Percentiles rank a stretch among this genome's conserved stretches.
Evolutionary conservation across 306 rosid species (phyloP).

Genomic region (Fragaria iinumae): DNA sequence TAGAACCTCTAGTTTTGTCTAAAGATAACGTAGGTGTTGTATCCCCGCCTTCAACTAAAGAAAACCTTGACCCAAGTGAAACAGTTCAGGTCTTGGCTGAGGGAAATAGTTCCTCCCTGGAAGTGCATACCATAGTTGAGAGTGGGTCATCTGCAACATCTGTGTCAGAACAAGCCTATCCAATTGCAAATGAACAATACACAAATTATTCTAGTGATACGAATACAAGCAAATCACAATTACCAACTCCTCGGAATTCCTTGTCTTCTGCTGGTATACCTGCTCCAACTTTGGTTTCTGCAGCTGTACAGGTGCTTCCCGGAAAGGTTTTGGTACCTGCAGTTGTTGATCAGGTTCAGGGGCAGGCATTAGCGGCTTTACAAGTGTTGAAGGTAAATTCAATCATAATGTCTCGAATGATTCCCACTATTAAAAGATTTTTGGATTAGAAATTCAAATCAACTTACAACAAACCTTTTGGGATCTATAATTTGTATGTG

Average conservation of each 20-base stretch:
- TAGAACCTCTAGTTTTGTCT: constrained; percentile 38
- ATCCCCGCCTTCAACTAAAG: constrained; percentile 38
- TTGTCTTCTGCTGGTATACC: constrained; percentile 92
- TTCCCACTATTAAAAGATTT: not conserved
- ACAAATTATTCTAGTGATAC: constrained; percentile 32
- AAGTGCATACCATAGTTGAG: constrained; percentile 36
- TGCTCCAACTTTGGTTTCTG: constrained; percentile 86
- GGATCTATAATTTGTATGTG: not conserved
- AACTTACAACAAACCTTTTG: not conserved
- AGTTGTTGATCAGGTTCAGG: constrained; percentile 90
- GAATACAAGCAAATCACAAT: constrained; percentile 45
- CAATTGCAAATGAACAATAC: constrained; percentile 39
- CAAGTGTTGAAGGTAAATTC: constrained; percentile 78
- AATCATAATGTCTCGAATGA: not conserved
- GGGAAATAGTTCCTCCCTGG: constrained; percentile 43
- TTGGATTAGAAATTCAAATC: constrained; percentile 13
- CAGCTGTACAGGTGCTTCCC: constrained; percentile 67
- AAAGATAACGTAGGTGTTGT: constrained; percentile 36
- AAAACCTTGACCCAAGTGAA: constrained; percentile 38
- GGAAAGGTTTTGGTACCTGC: constrained; percentile 97
- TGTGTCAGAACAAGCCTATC: constrained; percentile 30
- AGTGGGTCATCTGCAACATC: constrained; percentile 33
- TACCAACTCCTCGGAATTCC: constrained; percentile 51
- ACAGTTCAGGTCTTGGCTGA: constrained; percentile 38
- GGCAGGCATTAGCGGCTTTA: constrained; percentile 88